These are phyloP conservation scores for Leishmania arabica DNA, from an alignment of 208 protist genomes.

Conservation along the genomic window DNA sequence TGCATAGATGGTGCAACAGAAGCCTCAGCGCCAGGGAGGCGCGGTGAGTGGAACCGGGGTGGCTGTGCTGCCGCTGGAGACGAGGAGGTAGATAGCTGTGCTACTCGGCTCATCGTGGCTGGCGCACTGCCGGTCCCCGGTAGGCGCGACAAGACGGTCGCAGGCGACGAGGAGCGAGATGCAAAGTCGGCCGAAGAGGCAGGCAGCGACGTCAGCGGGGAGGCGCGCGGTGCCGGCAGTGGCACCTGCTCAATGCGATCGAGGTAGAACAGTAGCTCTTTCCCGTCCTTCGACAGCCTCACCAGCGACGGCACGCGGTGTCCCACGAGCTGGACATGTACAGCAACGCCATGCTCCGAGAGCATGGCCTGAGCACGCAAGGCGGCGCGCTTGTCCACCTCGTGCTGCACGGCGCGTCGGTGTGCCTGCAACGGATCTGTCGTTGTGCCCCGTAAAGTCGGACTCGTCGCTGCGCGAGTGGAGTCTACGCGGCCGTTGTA, in stretches of 20 bases:
- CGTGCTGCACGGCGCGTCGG: conserved; percentile 7
- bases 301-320: conserved; percentile 31
- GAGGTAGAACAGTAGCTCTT: conserved; percentile 50
- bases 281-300: conserved; percentile 39
- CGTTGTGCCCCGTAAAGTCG: no score
- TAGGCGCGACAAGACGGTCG: background rate
- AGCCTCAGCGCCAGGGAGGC: background rate
- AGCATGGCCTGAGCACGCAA: conserved; percentile 28
- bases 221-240: background rate
- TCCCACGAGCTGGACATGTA: conserved; percentile 33
- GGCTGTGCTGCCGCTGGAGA: background rate
- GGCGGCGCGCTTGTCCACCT: conserved; percentile 4
- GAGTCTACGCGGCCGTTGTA: background rate
- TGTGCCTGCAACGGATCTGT: background rate
- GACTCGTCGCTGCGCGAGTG: background rate
- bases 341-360: conserved; percentile 24
- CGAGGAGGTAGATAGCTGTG: background rate
- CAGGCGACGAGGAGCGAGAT: background rate
- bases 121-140: background rate
- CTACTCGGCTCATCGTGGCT: background rate
- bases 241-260: conserved; percentile 23
- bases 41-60: background rate
- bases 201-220: background rate
- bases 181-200: background rate
- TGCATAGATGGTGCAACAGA: background rate